Conservation (phyloP, 352 stramenopile species). For the Phytophthora megakarya region DNA sequence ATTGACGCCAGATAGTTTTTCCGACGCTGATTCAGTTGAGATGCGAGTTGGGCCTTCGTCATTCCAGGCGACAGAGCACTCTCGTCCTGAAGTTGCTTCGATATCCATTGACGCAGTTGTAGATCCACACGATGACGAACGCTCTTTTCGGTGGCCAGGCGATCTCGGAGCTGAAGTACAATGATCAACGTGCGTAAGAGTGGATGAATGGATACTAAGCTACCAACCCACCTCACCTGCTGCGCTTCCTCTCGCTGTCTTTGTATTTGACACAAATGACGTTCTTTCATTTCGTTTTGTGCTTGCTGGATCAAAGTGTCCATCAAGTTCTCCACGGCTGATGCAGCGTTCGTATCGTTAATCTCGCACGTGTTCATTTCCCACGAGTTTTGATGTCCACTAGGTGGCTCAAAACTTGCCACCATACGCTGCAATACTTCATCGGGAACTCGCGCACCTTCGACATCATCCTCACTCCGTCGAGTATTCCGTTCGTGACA, state of each 20-base stretch:
- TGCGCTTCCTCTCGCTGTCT: conserved; percentile 6
- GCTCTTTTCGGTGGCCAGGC: conserved; percentile 33
- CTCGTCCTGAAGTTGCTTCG: conserved; percentile 34
- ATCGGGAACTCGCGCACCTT: conserved; percentile 40
- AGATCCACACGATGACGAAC: conserved; percentile 61
- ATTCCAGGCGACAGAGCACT: not conserved
- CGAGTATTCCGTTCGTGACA: conserved; percentile 52
- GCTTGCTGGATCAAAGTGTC: conserved; percentile 25
- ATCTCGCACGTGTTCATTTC: conserved; percentile 39
- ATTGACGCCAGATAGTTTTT: conserved; percentile 49
- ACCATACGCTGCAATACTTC: conserved; percentile 58
- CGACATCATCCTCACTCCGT: conserved; percentile 13
- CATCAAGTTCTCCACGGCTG: conserved; percentile 18
- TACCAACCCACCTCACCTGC: conserved; percentile 19
- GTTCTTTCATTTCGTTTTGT: conserved; percentile 10
- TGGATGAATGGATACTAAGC: not conserved
- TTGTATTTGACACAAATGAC: not conserved
- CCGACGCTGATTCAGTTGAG: conserved; percentile 45
- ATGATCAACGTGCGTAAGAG: not conserved
- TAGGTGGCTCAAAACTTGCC: conserved; percentile 47
- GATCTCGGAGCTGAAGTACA: conserved; percentile 39
- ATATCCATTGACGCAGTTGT: conserved; percentile 64
- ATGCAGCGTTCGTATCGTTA: not conserved
- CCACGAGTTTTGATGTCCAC: conserved; percentile 30
- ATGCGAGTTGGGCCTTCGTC: conserved; percentile 31